A percentile compares a stretch with the other conserved stretches of the same genome.
These are phyloP conservation scores for Aspergillus calidoustus DNA, from an alignment of 2,329 filamentous ascomycete genomes.

Conservation along the genomic window DNA sequence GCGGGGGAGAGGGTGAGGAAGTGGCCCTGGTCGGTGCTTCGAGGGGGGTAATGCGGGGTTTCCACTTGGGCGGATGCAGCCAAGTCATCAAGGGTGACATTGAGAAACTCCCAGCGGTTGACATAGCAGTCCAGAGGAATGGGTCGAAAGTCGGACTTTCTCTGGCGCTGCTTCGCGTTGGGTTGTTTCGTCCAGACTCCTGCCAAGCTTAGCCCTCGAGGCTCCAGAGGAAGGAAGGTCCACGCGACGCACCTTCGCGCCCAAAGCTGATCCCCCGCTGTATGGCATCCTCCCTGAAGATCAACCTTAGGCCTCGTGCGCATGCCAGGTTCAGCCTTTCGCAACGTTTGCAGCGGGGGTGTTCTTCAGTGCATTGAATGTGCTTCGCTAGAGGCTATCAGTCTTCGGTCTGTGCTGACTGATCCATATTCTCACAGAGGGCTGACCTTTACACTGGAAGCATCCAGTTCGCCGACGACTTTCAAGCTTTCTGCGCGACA, in stretches of 20 bases:
- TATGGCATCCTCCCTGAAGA: conserved; percentile 38
- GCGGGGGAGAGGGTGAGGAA: not conserved
- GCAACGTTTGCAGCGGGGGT: conserved; percentile 34
- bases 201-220: not conserved
- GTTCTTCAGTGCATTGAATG: conserved; percentile 38
- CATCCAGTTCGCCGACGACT: conserved; percentile 33
- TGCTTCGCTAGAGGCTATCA: conserved; percentile 27
- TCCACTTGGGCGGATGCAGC: not conserved
- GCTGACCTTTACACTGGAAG: conserved; percentile 32
- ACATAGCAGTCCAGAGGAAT: conserved; percentile 10
- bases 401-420: not conserved
- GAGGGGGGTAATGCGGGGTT: not conserved
- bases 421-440: not conserved
- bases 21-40: not conserved
- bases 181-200: conserved; percentile 3
- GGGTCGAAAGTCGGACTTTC: conserved; percentile 9
- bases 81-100: conserved; percentile 30
- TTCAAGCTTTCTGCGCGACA: conserved; percentile 17
- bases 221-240: not conserved
- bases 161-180: conserved; percentile 2
- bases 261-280: conserved; percentile 34
- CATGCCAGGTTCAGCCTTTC: conserved; percentile 31
- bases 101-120: conserved; percentile 32
- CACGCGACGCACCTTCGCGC: conserved; percentile 24
- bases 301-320: conserved; percentile 30